Base-by-base conservation (phyloP, 768 basidiomycete genomes). In the Auriscalpium orientale region DNA sequence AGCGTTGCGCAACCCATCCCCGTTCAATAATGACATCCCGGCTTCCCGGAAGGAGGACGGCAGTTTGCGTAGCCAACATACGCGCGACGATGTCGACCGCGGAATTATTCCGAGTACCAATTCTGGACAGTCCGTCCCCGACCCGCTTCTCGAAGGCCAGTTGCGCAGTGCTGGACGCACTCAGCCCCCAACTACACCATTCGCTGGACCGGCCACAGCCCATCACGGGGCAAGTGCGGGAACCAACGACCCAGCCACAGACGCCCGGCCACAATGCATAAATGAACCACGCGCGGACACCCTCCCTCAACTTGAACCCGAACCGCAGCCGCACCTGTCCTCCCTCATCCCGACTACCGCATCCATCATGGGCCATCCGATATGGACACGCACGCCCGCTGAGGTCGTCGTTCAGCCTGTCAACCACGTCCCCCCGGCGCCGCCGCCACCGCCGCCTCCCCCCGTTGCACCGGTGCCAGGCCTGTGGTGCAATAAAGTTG, bases 401-500 rank as follows among this genome's bases (percentile, higher is more conserved):
- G 45, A 46, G 22, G 45, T 46, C 45, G 2, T 46, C 44, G 44
- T 28, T 45, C n/a, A 15, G n/a, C n/a, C n/a, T 45, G 44, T 45
- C 21, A 20, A 22, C 18, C 8, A 48, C 18, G 47, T 48, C 7
- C 20, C 18, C 28, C 53, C 49, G 21, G 34, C 12, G 10, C 18
- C 18, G 20, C 38, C 51, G 20, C 37, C 56, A 15, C n/a, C 50
- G 10, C 35, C 38, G 43, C 43, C 53, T 12, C 33, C 49, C 21
- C n/a, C 48, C 7, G 20, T 21, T 35, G 12, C 44, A 6, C 21
- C 43, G 5, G 49, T 55, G 12, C 60, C 58, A 8, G 60, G 55
- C 15, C 47, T 61, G 20, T 61, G 58, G 60, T 50, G 50, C 12
- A 55, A 56, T 28, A 51, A 55, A 34, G 46, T 59, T 13, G 60